Percentiles rank a stretch among this genome's conserved stretches.
Evolutionary conservation across 108 stramenopile species (phyloP).

Genomic region (Skeletonema costatum): DNA sequence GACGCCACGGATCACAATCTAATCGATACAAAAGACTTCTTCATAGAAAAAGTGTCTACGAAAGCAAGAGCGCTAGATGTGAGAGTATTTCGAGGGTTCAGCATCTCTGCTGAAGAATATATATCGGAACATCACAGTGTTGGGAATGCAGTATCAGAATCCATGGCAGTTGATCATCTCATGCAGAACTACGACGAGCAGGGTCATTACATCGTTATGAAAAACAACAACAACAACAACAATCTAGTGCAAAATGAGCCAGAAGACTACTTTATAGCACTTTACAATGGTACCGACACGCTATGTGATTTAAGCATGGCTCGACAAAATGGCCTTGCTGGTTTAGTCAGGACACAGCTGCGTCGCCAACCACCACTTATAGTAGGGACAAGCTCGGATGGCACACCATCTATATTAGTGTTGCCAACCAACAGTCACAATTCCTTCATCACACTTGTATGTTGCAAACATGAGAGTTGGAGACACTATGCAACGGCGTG

Average conservation of each 20-base stretch:
- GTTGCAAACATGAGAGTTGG: slow-evolving; percentile 40
- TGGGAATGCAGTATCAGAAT: slow-evolving; percentile 6
- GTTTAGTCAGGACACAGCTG: background rate
- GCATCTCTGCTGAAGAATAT: slow-evolving; percentile 19
- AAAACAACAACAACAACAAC: background rate
- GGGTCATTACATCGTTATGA: slow-evolving; percentile 26
- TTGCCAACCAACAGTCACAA: background rate
- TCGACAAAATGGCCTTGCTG: background rate
- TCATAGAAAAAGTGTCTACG: slow-evolving; percentile 11
- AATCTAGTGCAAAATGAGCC: background rate
- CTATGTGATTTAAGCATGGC: background rate
- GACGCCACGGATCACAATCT: background rate
- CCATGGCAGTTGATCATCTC: slow-evolving; percentile 13
- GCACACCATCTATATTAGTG: background rate
- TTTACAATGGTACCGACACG: slow-evolving; percentile 2
- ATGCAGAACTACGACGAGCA: slow-evolving; percentile 30
- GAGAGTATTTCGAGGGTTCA: slow-evolving; percentile 37
- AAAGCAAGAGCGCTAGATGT: slow-evolving; percentile 34
- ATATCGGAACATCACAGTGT: background rate
- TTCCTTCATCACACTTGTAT: slow-evolving; percentile 29
- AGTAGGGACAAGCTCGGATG: background rate
- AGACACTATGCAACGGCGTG: slow-evolving; percentile 9
- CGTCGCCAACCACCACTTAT: background rate
- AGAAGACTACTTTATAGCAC: slow-evolving; percentile 33
- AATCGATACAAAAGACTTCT: background rate